phyloP scores from a whole-genome alignment of 2,329 filamentous ascomycete genomes.

The Xylariaceae sp. region DNA sequence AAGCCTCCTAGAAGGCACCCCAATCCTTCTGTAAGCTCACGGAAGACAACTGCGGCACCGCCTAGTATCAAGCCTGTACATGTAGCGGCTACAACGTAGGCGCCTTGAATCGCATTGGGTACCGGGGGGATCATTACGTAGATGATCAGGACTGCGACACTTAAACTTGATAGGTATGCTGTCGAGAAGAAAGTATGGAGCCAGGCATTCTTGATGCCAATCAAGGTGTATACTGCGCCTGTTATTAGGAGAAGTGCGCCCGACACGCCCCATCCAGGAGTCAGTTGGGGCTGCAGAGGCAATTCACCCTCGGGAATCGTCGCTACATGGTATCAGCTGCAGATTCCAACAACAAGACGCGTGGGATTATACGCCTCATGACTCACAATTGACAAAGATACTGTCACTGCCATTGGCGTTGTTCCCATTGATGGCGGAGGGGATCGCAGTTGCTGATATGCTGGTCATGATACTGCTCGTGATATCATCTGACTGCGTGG shows the following conservation, averaged over 20 bases:
- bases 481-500: constrained; percentile 16
- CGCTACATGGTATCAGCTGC: constrained; percentile 26
- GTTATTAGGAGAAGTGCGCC: constrained; percentile 71
- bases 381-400: constrained; percentile 19
- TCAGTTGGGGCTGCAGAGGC: constrained; percentile 70
- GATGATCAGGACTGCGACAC: constrained; percentile 75
- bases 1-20: constrained; percentile 86
- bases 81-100: constrained; percentile 75
- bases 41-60: constrained; percentile 70
- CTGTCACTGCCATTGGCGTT: constrained; percentile 17
- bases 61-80: constrained; percentile 72
- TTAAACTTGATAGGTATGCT: constrained; percentile 66
- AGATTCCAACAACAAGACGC: background rate
- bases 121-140: constrained; percentile 85
- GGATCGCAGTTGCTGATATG: constrained; percentile 18
- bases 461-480: constrained; percentile 9
- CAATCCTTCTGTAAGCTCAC: constrained; percentile 75
- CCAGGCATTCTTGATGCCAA: constrained; percentile 79
- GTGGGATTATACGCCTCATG: background rate
- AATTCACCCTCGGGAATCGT: constrained; percentile 51
- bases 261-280: constrained; percentile 74
- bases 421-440: constrained; percentile 29
- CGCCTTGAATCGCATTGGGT: constrained; percentile 72
- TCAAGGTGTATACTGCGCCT: constrained; percentile 66
- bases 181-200: constrained; percentile 78